A percentile compares a stretch with the other conserved stretches of the same genome.
Evolutionary conservation across 2,329 filamentous ascomycete species (phyloP).

Genomic region (Didymosphaeria variabile): DNA sequence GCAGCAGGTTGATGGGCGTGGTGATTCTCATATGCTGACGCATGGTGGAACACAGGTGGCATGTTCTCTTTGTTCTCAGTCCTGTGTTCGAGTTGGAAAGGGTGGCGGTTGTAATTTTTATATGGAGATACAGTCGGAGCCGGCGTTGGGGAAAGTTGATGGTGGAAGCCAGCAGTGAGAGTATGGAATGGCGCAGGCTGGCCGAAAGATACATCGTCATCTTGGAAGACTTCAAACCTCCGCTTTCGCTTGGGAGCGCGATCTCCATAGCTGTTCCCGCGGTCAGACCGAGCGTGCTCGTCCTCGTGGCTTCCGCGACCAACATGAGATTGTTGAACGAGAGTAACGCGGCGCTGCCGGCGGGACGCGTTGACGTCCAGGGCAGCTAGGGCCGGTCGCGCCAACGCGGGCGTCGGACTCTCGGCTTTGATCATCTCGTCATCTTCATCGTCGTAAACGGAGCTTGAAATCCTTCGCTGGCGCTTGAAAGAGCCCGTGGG

Average conservation of each 20-base stretch:
- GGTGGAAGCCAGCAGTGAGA: constrained; percentile 45
- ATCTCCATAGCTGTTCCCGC: constrained; percentile 39
- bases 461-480: constrained; percentile 56
- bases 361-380: constrained; percentile 43
- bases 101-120: constrained; percentile 40
- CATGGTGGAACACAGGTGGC: constrained; percentile 35
- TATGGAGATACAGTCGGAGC: constrained; percentile 35
- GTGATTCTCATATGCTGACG: constrained; percentile 34
- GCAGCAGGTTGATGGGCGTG: constrained; percentile 33
- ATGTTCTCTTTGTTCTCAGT: constrained; percentile 48
- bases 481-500: constrained; percentile 53
- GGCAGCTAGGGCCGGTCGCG: constrained; percentile 41
- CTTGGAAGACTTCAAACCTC: constrained; percentile 54
- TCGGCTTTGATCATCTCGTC: constrained; percentile 49
- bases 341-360: constrained; percentile 42
- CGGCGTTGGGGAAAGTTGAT: constrained; percentile 36
- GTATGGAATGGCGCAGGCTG: constrained; percentile 46
- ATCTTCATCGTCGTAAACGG: constrained; percentile 50
- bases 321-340: constrained; percentile 28
- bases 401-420: constrained; percentile 39
- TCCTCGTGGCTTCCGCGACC: constrained; percentile 42
- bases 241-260: constrained; percentile 46
- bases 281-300: constrained; percentile 36
- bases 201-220: constrained; percentile 46
- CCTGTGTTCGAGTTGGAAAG: constrained; percentile 44